phyloP scores from a whole-genome alignment of 2,329 filamentous ascomycete genomes.

The Myotisia sp. region DNA sequence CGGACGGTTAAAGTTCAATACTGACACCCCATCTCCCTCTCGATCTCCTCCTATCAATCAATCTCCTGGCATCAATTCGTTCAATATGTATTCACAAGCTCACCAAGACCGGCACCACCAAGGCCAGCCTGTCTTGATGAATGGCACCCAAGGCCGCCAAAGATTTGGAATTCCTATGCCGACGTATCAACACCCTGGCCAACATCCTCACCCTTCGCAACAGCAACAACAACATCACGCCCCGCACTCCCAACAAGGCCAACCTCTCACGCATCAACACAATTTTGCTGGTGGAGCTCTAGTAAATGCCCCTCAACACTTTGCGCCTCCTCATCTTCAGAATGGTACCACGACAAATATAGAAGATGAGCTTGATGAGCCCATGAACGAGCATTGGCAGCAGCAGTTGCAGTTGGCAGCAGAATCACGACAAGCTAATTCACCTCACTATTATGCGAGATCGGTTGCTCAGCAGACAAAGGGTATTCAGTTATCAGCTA shows the following conservation, averaged over 20 bases:
- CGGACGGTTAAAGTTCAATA: conserved; percentile 31
- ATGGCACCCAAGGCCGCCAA: conserved; percentile 35
- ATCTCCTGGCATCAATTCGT: conserved; percentile 29
- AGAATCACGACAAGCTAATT: conserved; percentile 53
- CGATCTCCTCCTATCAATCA: conserved; percentile 33
- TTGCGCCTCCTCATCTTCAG: conserved; percentile 43
- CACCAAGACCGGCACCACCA: conserved; percentile 36
- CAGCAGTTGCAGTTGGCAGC: conserved; percentile 72
- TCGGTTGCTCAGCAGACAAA: conserved; percentile 34
- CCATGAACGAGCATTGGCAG: conserved; percentile 64
- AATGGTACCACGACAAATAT: conserved; percentile 44
- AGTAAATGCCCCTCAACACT: conserved; percentile 40
- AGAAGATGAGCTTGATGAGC: conserved; percentile 43
- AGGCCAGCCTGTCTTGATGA: conserved; percentile 38
- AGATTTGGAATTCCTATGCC: conserved; percentile 37
- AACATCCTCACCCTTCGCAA: conserved; percentile 30
- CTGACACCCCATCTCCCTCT: conserved; percentile 36
- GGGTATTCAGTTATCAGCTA: conserved; percentile 34
- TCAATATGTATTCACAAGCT: conserved; percentile 35
- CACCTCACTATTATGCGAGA: conserved; percentile 56
- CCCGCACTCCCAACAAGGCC: conserved; percentile 28
- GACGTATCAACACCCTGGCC: conserved; percentile 34
- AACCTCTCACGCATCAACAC: conserved; percentile 36
- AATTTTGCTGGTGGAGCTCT: conserved; percentile 35
- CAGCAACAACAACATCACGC: conserved; percentile 28